These are phyloP conservation scores for Scheffersomyces segobiensis DNA, from an alignment of 1,139 yeast genomes.

Conservation along the genomic window DNA sequence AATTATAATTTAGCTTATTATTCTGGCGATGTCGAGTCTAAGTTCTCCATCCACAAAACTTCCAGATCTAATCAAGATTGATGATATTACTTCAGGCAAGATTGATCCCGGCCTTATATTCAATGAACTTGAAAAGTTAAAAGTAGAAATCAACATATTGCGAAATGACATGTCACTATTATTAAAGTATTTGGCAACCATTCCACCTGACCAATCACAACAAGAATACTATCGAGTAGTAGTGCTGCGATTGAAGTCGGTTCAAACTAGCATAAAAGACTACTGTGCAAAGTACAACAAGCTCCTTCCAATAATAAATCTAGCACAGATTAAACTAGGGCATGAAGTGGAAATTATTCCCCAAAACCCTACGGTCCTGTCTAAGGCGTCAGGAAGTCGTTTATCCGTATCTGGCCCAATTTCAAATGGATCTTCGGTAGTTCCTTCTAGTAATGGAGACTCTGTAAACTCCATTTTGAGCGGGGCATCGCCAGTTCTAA, in stretches of 20 bases:
- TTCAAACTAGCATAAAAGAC: conserved; percentile 40
- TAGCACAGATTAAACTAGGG: conserved; percentile 51
- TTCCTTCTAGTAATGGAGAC: background rate
- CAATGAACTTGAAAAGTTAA: conserved; percentile 42
- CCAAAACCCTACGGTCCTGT: conserved; percentile 4
- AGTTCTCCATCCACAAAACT: conserved; percentile 15
- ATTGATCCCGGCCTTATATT: conserved; percentile 39
- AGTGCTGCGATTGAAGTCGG: conserved; percentile 30
- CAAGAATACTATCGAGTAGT: conserved; percentile 36
- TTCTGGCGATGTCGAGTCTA: background rate
- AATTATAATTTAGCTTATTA: background rate
- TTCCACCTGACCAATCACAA: conserved; percentile 37
- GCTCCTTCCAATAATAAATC: conserved; percentile 49
- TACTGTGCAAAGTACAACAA: conserved; percentile 47
- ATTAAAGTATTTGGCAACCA: conserved; percentile 38
- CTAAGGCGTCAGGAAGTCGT: background rate
- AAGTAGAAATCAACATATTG: conserved; percentile 43
- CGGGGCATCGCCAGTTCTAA: background rate
- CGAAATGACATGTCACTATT: conserved; percentile 47
- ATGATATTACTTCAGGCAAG: conserved; percentile 47
- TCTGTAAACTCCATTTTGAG: background rate
- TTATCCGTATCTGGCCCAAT: conserved; percentile 2
- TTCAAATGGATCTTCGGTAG: background rate
- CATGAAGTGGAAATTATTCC: conserved; percentile 44
- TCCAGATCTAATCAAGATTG: conserved; percentile 44